Base-by-base conservation (phyloP, 768 basidiomycete species). In the Gloeostereum incarnatum region DNA sequence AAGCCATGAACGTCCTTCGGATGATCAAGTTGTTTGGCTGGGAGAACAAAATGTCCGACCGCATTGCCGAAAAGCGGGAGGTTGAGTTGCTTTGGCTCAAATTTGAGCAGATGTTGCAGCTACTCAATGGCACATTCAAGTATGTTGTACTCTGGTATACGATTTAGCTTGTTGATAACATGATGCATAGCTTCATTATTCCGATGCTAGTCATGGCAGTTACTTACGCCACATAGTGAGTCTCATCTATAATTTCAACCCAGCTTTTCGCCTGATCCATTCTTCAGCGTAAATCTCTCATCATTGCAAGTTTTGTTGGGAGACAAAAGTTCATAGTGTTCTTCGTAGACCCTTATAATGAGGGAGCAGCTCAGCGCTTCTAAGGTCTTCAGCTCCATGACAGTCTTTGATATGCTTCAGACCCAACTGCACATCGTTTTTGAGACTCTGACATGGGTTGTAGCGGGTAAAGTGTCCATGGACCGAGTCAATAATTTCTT, bases 11-110 rank as follows among this genome's bases (percentile, higher is more conserved):
- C 38, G 69, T 75, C 14, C 54, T 80, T 10, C 68, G 79, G 13
- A 81, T 82, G 73, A 62, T 82, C 50, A 84, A 85, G 55, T 58
- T 84, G 29, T 83, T 86, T 47, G 82, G 68, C 6, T 72, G 82
- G 69, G 69, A 78, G 65, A 65, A 68, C 41, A 66, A 71, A 33
- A 69, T 81, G 49, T 60, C 69, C 17, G 52, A 65, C 9, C 63
- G 65, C 35, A 61, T 89, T 32, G 56, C 65, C 16, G 65, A 66
- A 21, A 74, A 73, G 47, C 69, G 84, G 42, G 70, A 78, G 31
- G 68, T 68, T 3, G 85, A 88, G 53, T 56, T 88, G 11, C 40
- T 47, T 3, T 68, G 65, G 54, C 59, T 79, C 29, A 69, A 66
- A 62, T 71, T 68, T 48, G 56, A 66, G 30, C 69, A 75, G 49